Evolutionary conservation across 208 protist species (phyloP), one percentile per base, ranked within the genome.

Genomic region (Herpetomonas samuelpessoai): DNA sequence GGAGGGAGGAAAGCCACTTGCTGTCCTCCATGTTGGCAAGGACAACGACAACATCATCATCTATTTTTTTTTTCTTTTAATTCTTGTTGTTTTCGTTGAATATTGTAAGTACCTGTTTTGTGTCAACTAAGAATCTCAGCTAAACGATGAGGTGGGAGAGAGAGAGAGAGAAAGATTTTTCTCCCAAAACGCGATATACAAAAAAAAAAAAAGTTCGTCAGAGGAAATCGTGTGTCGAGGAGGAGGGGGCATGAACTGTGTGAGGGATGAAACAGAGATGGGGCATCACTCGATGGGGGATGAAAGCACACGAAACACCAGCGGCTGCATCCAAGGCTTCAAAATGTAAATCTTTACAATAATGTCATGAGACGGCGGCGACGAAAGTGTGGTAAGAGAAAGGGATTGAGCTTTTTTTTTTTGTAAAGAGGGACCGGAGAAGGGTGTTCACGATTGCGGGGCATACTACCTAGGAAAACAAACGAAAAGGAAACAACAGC

Each of bases 401-500:
- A n/a, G n/a, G n/a, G n/a, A n/a, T n/a, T n/a, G n/a, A n/a, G n/a
- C n/a, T n/a, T n/a, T n/a, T n/a, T n/a, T n/a, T n/a, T n/a, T n/a
- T n/a, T n/a, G n/a, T n/a, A 56, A 16, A 56, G 35, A 30, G 35
- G 24, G 35, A 18, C 26, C 19, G 35, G 27, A 59, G 12, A 59
- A 55, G 12, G 14, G 26, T n/a, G n/a, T n/a, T n/a, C n/a, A n/a
- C n/a, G n/a, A n/a, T 31, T 24, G 4, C 10, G 9, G 50, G 9
- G 35, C 18, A 44, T 9, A 21, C 53, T 46, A 4, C 35, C 45
- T 44, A 49, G 24, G 44, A 51, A 60, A 44, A 44, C 41, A 60
- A 60, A 60, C 14, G n/a, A 60, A 60, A 3, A 18, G 24, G 48
- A 60, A 44, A 49, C 1, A 26, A 30, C 22, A 19, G 44, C 55